Percentiles rank a stretch among this genome's conserved stretches.
phyloP scores from a whole-genome alignment of 441 rosid genomes.

The Manihot esculenta region DNA sequence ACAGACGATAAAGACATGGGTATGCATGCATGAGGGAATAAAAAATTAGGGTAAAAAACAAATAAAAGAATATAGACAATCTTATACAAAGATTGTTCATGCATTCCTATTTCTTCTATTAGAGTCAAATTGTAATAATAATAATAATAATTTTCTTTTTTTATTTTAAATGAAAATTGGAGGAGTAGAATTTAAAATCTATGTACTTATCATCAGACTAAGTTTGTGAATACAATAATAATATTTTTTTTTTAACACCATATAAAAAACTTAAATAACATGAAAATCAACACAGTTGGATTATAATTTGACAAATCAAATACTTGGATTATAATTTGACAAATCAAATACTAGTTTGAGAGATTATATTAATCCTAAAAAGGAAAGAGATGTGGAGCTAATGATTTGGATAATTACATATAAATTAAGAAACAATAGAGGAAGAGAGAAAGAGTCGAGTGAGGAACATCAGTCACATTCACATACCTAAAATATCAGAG shows the following conservation, averaged over 20 bases:
- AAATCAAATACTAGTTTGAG: not conserved
- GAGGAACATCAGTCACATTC: slow-evolving; percentile 32
- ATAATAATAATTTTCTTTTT: not conserved
- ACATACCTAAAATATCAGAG: slow-evolving; percentile 27
- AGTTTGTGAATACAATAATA: too few species aligned
- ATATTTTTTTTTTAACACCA: too few species aligned
- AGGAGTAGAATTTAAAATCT: too few species aligned
- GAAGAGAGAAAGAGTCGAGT: slow-evolving; percentile 10
- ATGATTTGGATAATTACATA: slow-evolving; percentile 13
- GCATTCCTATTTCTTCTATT: slow-evolving; percentile 12
- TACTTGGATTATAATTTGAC: too few species aligned
- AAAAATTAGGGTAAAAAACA: not conserved
- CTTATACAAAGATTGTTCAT: not conserved
- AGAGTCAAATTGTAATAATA: not conserved
- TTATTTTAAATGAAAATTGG: too few species aligned
- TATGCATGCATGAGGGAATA: slow-evolving; percentile 16
- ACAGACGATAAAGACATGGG: slow-evolving; percentile 8
- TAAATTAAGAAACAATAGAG: slow-evolving; percentile 8
- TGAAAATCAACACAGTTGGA: too few species aligned
- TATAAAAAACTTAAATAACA: too few species aligned
- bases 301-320: too few species aligned
- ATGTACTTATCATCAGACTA: too few species aligned
- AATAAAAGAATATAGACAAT: not conserved
- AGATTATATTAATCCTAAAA: not conserved
- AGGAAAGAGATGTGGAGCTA: too few species aligned